Base-by-base conservation (phyloP, 768 basidiomycete genomes). In the Boletus sp. region DNA sequence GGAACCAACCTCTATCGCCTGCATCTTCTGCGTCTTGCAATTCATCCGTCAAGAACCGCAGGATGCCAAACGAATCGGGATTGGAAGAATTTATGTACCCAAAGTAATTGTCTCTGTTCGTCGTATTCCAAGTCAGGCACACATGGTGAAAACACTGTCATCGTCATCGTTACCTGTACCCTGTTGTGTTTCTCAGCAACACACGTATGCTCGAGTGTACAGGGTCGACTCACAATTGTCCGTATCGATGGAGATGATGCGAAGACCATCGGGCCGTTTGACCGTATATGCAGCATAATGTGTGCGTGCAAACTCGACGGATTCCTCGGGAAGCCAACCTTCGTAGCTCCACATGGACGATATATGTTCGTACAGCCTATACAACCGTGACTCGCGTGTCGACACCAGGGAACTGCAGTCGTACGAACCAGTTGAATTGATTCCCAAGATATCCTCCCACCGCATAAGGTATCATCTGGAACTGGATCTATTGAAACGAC, bases 211-310 rank as follows among this genome's bases (percentile, higher is more conserved):
- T 24, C n/a, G 40, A n/a, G 17, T 18, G 3, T 8, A 18, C 40
- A 37, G 36, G 24, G 18, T 40, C 18, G 14, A 36, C 75, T 24
- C 61, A 78, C 80, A 81, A 11, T 79, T 58, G 58, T 81, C 76
- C 2, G 79, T 80, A 62, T 81, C 80, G 35, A 82, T 60, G 5
- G 79, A 78, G 59, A 81, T 79, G 37, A 81, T 72, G 35, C 78
- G 70, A n/a, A 81, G 69, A 5, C 79, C 79, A 37, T 78, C 76
- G 28, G 61, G 54, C 14, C 79, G 75, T 32, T 65, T 65, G 17
- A 81, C 80, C 28, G 73, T 73, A 59, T 82, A 82, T 5, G 71
- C 80, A 2, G 75, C 75, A 46, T 81, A 82, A 64, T 81, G 78
- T 0, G 77, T 73, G 24, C 74, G 71, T 3, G 80, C 80, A 32